Percentiles rank a stretch among this genome's conserved stretches.
Evolutionary conservation across 768 basidiomycete species (phyloP).

Genomic region (Pisolithus sp.): DNA sequence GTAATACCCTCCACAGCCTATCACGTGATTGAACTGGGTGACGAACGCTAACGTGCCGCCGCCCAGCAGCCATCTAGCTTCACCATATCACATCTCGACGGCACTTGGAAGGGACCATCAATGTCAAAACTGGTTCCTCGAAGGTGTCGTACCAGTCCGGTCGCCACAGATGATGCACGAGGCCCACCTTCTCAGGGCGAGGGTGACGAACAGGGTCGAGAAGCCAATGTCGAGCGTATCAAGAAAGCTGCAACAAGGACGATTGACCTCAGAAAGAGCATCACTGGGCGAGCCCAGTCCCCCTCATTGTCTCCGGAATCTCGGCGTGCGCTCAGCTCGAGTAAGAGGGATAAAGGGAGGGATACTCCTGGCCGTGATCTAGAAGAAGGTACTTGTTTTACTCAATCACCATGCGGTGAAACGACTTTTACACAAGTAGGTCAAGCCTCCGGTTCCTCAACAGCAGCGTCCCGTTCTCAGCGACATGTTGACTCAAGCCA

Average conservation of each 20-base stretch:
- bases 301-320: conserved; percentile 30
- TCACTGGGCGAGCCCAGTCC: conserved; percentile 35
- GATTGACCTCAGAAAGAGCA: conserved; percentile 58
- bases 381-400: conserved; percentile 27
- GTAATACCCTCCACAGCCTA: too few species aligned
- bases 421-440: conserved; percentile 7
- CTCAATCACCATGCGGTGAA: conserved; percentile 12
- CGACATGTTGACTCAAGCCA: conserved; percentile 4
- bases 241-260: conserved; percentile 53
- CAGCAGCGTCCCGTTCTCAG: conserved; percentile 17
- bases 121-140: conserved; percentile 23
- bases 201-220: conserved; percentile 22
- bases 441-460: conserved; percentile 16
- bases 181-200: conserved; percentile 27
- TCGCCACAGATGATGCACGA: conserved; percentile 15
- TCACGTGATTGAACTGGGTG: too few species aligned
- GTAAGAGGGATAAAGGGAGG: conserved; percentile 44
- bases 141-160: conserved; percentile 15
- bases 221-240: conserved; percentile 35
- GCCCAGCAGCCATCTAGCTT: too few species aligned
- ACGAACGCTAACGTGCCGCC: too few species aligned
- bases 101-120: neutral
- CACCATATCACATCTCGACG: too few species aligned
- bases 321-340: conserved; percentile 52
- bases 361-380: conserved; percentile 25